phyloP scores from a whole-genome alignment of 306 rosid species.

The Morella rubra region DNA sequence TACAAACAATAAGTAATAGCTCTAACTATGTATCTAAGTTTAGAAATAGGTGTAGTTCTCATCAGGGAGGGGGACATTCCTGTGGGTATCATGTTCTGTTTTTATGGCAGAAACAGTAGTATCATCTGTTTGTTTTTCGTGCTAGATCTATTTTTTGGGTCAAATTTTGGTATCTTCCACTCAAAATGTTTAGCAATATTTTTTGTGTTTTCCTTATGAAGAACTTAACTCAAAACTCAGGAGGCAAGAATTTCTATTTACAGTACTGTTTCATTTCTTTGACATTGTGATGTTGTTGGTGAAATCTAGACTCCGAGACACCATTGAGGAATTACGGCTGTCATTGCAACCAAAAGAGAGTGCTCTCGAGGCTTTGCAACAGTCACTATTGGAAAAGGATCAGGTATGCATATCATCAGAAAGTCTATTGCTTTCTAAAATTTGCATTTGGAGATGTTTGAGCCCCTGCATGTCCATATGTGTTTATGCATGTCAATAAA shows the following conservation, averaged over 20 bases:
- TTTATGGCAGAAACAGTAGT: constrained; percentile 30
- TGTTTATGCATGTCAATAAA: constrained; percentile 17
- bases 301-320: constrained; percentile 78
- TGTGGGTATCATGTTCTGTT: not conserved
- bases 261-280: constrained; percentile 23
- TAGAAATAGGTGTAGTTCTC: constrained; percentile 18
- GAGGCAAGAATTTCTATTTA: constrained; percentile 1
- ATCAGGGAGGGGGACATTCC: constrained; percentile 12
- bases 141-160: not conserved
- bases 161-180: too few relatives aligned
- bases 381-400: constrained; percentile 79
- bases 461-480: constrained; percentile 3
- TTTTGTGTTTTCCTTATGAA: too few relatives aligned
- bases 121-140: not conserved
- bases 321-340: constrained; percentile 79
- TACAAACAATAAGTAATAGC: constrained; percentile 85
- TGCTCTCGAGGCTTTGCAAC: constrained; percentile 80
- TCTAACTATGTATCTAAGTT: constrained; percentile 23
- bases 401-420: constrained; percentile 52
- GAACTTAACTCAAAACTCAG: not conserved
- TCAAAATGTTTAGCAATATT: too few relatives aligned
- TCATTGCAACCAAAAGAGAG: constrained; percentile 87
- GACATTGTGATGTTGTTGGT: constrained; percentile 23
- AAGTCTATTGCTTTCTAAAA: constrained; percentile 10
- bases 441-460: not conserved